Evolutionary conservation across 768 basidiomycete species (phyloP).

Genomic region (Tricholoma hemisulphureum): DNA sequence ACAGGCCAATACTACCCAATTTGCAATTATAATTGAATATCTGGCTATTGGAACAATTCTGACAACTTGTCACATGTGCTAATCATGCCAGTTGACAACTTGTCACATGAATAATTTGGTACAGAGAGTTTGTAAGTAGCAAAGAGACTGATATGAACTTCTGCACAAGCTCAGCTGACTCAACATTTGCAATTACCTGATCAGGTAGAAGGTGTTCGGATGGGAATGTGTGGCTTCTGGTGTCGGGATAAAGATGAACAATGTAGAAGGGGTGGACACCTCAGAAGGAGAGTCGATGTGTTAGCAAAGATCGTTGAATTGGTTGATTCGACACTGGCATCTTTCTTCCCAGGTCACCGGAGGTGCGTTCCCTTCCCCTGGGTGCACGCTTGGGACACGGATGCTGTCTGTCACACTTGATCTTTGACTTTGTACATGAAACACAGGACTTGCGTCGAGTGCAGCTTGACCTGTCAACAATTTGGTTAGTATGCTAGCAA

Average conservation of each 20-base stretch:
- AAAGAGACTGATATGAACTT: too few species aligned
- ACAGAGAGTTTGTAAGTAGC: too few species aligned
- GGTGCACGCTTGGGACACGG: constrained; percentile 58
- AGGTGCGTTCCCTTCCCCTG: constrained; percentile 52
- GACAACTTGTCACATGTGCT: too few species aligned
- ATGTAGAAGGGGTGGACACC: constrained; percentile 13
- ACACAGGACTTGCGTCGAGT: constrained; percentile 56
- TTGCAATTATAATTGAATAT: too few species aligned
- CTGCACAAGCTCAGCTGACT: too few species aligned
- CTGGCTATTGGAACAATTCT: too few species aligned
- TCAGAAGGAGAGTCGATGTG: constrained; percentile 16
- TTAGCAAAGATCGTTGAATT: constrained; percentile 13
- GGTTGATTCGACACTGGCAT: constrained; percentile 16
- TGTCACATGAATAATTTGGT: too few species aligned
- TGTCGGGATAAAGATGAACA: constrained; percentile 9
- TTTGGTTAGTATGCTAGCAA: constrained; percentile 18
- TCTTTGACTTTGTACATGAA: constrained; percentile 59
- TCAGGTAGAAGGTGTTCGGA: constrained; percentile 3
- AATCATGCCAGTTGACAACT: too few species aligned
- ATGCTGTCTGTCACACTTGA: constrained; percentile 58
- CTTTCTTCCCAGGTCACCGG: constrained; percentile 28
- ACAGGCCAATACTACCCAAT: too few species aligned
- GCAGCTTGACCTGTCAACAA: constrained; percentile 35
- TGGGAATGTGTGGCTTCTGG: constrained; percentile 7
- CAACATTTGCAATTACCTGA: too few species aligned